A percentile compares a stretch with the other conserved stretches of the same genome.
These are phyloP conservation scores for Aspergillus funiculosus DNA, from an alignment of 495 filamentous ascomycete genomes.

Conservation along the genomic window DNA sequence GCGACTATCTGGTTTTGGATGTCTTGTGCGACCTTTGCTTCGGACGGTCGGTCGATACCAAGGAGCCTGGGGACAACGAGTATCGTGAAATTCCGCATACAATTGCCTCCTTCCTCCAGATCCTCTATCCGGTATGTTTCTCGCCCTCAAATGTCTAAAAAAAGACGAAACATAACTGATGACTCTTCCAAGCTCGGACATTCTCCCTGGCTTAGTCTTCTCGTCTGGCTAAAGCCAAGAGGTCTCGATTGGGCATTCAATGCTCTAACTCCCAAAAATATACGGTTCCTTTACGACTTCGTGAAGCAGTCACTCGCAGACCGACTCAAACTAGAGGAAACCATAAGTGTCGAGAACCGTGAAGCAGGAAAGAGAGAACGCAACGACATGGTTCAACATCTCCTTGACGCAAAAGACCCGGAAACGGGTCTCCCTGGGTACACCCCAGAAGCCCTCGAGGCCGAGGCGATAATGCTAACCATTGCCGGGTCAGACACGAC, in stretches of 20 bases:
- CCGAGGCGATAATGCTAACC: slow-evolving; percentile 8
- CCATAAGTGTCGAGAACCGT: background rate
- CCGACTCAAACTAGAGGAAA: background rate
- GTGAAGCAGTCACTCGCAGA: slow-evolving; percentile 4
- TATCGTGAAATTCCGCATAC: slow-evolving; percentile 11
- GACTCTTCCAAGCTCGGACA: slow-evolving; percentile 8
- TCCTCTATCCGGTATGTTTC: slow-evolving; percentile 8
- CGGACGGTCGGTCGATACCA: slow-evolving; percentile 2
- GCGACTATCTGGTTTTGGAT: slow-evolving; percentile 11
- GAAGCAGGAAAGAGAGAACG: background rate
- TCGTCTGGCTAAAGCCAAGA: slow-evolving; percentile 9
- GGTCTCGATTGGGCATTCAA: slow-evolving; percentile 6
- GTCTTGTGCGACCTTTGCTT: slow-evolving; percentile 12
- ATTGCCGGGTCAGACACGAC: slow-evolving; percentile 13
- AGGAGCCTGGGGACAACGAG: slow-evolving; percentile 4
- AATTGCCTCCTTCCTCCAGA: slow-evolving; percentile 7
- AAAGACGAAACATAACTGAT: no score
- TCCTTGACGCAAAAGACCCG: slow-evolving; percentile 7
- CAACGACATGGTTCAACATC: slow-evolving; percentile 7
- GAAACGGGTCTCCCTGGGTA: slow-evolving; percentile 3
- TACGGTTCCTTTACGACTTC: slow-evolving; percentile 9
- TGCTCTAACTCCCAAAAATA: background rate
- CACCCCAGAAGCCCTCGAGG: slow-evolving; percentile 4
- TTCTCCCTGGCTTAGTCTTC: slow-evolving; percentile 4
- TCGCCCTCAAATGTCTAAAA: no score